These are phyloP conservation scores for Colletotrichum incanum DNA, from an alignment of 2,329 filamentous ascomycete species.

Conservation along the genomic window DNA sequence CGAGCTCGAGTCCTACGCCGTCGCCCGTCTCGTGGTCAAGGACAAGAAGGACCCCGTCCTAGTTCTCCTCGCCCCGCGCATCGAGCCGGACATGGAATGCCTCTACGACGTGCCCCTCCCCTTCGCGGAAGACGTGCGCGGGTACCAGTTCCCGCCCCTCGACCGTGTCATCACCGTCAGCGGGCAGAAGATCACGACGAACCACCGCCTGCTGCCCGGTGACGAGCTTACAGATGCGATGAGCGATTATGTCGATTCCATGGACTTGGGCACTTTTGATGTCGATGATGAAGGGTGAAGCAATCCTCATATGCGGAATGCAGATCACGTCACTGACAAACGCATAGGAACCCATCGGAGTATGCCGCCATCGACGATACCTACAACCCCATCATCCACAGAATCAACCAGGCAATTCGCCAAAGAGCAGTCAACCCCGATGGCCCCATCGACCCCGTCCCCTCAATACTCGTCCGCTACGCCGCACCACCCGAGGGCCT, in stretches of 20 bases:
- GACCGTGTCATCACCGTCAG: conserved; percentile 91
- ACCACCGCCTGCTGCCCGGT: conserved; percentile 87
- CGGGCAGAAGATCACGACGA: conserved; percentile 79
- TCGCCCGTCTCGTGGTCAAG: conserved; percentile 89
- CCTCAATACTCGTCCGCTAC: conserved; percentile 79
- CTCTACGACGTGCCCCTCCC: conserved; percentile 92
- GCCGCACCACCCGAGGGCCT: conserved; percentile 80
- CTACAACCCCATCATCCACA: conserved; percentile 89
- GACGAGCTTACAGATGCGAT: conserved; percentile 84
- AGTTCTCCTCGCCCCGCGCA: conserved; percentile 83
- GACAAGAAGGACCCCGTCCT: conserved; percentile 85
- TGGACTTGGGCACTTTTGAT: conserved; percentile 85
- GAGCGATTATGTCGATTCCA: conserved; percentile 91
- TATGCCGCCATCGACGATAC: conserved; percentile 86
- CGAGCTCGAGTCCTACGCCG: conserved; percentile 87
- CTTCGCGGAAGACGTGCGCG: conserved; percentile 91
- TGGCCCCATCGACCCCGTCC: conserved; percentile 72
- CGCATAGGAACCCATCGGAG: conserved; percentile 67
- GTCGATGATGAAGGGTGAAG: conserved; percentile 82
- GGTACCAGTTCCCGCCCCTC: conserved; percentile 92
- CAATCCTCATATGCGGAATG: not conserved
- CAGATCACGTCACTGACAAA: conserved; percentile 39
- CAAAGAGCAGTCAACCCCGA: conserved; percentile 84
- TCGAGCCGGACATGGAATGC: conserved; percentile 86
- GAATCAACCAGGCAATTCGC: conserved; percentile 88